Percentiles rank a stretch among this genome's conserved stretches.
These are phyloP conservation scores for Mycocentrospora acerina DNA, from an alignment of 2,329 filamentous ascomycete genomes.

Conservation along the genomic window DNA sequence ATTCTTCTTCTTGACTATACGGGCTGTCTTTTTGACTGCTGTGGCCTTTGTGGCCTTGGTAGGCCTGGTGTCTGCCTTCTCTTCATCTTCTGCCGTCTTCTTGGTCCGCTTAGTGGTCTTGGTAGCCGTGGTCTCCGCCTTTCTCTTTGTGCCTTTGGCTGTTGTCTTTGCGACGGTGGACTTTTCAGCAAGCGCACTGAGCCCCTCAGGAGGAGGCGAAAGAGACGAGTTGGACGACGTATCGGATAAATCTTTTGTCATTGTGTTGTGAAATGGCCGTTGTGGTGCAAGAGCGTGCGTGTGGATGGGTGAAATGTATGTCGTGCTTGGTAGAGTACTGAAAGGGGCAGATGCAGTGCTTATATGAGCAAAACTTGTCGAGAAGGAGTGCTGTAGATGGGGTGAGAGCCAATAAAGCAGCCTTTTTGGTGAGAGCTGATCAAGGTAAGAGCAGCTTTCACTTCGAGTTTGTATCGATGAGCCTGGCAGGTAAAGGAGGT, in stretches of 20 bases:
- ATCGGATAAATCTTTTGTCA: constrained; percentile 18
- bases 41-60: constrained; percentile 2
- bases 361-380: too few relatives aligned
- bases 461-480: too few relatives aligned
- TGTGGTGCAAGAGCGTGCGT: neutral
- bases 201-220: constrained; percentile 20
- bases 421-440: neutral
- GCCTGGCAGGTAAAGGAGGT: constrained; percentile 3
- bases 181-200: constrained; percentile 5
- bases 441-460: constrained; percentile 5
- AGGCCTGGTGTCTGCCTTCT: constrained; percentile 8
- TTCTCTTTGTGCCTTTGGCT: constrained; percentile 28
- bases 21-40: constrained; percentile 5
- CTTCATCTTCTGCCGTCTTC: constrained; percentile 9
- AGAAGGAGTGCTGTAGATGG: too few relatives aligned
- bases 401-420: neutral
- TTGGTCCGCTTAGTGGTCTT: constrained; percentile 21
- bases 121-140: constrained; percentile 21
- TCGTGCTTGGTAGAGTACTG: constrained; percentile 1
- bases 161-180: constrained; percentile 7
- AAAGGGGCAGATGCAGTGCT: neutral
- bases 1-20: constrained; percentile 13
- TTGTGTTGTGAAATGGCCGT: constrained; percentile 7
- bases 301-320: neutral
- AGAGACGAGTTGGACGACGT: constrained; percentile 25